These are phyloP conservation scores for Seminavis robusta DNA, from an alignment of 108 stramenopile genomes.

Conservation along the genomic window DNA sequence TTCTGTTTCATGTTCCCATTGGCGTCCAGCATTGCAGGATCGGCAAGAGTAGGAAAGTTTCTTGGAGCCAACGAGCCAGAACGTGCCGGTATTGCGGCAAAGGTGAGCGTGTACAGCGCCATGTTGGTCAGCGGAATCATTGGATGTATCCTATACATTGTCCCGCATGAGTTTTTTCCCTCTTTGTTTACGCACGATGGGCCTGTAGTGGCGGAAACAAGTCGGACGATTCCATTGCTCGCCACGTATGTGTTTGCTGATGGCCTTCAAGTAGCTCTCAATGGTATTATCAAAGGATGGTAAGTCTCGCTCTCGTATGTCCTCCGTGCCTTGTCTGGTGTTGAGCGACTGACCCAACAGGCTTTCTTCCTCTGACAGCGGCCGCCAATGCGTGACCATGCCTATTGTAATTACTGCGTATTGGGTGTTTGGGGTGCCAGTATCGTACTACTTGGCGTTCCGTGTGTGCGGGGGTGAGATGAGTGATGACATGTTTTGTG, in stretches of 20 bases:
- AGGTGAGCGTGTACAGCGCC: conserved; percentile 30
- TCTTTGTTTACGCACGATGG: conserved; percentile 43
- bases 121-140: conserved; percentile 22
- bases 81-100: conserved; percentile 27
- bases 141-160: conserved; percentile 28
- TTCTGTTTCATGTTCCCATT: conserved; percentile 65
- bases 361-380: no score
- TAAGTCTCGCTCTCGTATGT: no score
- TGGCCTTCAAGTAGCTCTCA: conserved; percentile 59
- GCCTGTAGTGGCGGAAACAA: conserved; percentile 37
- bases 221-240: conserved; percentile 45
- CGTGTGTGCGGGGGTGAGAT: conserved; percentile 16
- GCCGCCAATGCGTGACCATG: conserved; percentile 40
- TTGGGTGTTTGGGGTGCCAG: conserved; percentile 59
- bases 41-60: conserved; percentile 45
- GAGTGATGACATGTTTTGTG: conserved; percentile 39
- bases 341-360: no score
- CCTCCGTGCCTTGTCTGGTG: no score
- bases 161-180: conserved; percentile 52
- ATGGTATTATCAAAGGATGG: conserved; percentile 61
- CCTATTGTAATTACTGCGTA: conserved; percentile 61
- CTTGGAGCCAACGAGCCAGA: conserved; percentile 29
- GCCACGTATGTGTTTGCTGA: conserved; percentile 63
- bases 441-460: conserved; percentile 57
- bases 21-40: conserved; percentile 37